Conservation (phyloP, 805 yeast species). For the Candida taoyuanica region DNA sequence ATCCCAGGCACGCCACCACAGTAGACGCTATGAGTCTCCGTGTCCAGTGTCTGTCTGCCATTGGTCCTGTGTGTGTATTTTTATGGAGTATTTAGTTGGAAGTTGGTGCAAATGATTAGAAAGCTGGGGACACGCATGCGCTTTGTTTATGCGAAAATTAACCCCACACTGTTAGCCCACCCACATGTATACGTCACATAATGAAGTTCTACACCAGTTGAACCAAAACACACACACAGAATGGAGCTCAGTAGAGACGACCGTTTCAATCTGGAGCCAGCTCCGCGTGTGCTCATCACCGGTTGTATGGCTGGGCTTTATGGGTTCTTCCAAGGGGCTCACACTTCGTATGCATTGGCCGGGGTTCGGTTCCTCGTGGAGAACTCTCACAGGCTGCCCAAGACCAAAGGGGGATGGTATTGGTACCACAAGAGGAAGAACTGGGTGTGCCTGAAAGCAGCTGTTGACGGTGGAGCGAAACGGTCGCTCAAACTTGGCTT, state of each 20-base stretch:
- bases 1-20: constrained; percentile 64
- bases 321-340: constrained; percentile 45
- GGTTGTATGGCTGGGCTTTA: constrained; percentile 6
- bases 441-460: constrained; percentile 60
- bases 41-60: constrained; percentile 17
- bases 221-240: not conserved
- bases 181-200: not conserved
- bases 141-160: not conserved
- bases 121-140: not conserved
- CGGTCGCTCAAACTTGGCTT: constrained; percentile 38
- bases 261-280: constrained; percentile 8
- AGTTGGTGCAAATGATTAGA: no score
- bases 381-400: constrained; percentile 78
- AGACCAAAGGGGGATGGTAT: constrained; percentile 79
- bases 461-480: constrained; percentile 44
- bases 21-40: constrained; percentile 39
- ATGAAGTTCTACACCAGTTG: not conserved
- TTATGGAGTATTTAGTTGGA: no score
- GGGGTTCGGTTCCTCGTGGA: constrained; percentile 66
- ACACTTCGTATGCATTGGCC: constrained; percentile 50
- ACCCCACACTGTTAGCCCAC: not conserved
- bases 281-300: constrained; percentile 3
- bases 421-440: constrained; percentile 81
- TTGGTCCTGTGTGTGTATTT: no score
- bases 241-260: not conserved